phyloP scores from a whole-genome alignment of 2,329 filamentous ascomycete species.

The Aspergillus tubingensis region DNA sequence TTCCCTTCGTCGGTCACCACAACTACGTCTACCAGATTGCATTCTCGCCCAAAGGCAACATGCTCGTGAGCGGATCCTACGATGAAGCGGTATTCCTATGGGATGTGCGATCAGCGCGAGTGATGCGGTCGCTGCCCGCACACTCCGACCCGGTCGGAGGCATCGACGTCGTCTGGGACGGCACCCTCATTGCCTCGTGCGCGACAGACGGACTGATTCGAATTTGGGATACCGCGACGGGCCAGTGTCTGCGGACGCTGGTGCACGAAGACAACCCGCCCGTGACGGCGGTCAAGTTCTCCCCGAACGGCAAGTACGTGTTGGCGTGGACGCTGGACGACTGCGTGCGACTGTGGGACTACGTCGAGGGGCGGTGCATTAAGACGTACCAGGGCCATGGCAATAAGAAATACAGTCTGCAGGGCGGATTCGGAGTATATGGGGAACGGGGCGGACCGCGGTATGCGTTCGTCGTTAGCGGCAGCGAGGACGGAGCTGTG shows the following conservation, averaged over 20 bases:
- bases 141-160: slow-evolving; percentile 93
- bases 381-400: slow-evolving; percentile 96
- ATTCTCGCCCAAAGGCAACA: slow-evolving; percentile 97
- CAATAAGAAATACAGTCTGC: slow-evolving; percentile 83
- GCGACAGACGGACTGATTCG: slow-evolving; percentile 88
- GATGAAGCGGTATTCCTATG: slow-evolving; percentile 97
- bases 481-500: slow-evolving; percentile 83
- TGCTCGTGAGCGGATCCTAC: slow-evolving; percentile 91
- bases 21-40: slow-evolving; percentile 94
- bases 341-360: slow-evolving; percentile 91
- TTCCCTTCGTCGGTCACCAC: slow-evolving; percentile 78
- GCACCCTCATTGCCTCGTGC: slow-evolving; percentile 88
- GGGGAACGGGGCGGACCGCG: slow-evolving; percentile 37
- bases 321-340: slow-evolving; percentile 90
- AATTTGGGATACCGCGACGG: slow-evolving; percentile 93
- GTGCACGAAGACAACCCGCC: slow-evolving; percentile 95
- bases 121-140: slow-evolving; percentile 89
- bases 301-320: slow-evolving; percentile 90
- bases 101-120: slow-evolving; percentile 84
- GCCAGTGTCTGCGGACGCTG: slow-evolving; percentile 90
- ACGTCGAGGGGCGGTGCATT: slow-evolving; percentile 83
- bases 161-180: slow-evolving; percentile 90
- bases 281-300: slow-evolving; percentile 86
- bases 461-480: slow-evolving; percentile 71
- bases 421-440: slow-evolving; percentile 76